These are phyloP conservation scores for Jatropha curcas DNA, from an alignment of 345 rosid genomes.

Conservation along the genomic window DNA sequence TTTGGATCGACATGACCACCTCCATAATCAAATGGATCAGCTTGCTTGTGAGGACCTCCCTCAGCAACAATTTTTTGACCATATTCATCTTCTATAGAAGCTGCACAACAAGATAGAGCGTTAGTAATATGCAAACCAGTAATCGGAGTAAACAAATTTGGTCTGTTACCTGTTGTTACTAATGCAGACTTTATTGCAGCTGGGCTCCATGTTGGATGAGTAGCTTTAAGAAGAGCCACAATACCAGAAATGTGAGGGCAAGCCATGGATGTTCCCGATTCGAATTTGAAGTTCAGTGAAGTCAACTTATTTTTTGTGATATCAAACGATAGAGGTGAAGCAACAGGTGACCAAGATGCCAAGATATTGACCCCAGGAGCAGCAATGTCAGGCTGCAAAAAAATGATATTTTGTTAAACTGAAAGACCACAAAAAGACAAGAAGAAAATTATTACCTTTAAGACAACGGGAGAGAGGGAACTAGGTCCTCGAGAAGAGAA, in stretches of 20 bases:
- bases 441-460: slow-evolving; percentile 41
- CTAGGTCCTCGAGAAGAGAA: slow-evolving; percentile 65
- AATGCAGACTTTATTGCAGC: slow-evolving; percentile 59
- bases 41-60: slow-evolving; percentile 59
- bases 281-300: slow-evolving; percentile 37
- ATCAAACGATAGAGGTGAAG: neutral
- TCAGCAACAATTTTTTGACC: slow-evolving; percentile 46
- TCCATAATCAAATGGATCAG: slow-evolving; percentile 67
- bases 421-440: neutral
- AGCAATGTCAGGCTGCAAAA: slow-evolving; percentile 57
- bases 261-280: slow-evolving; percentile 65
- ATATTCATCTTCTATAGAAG: slow-evolving; percentile 45
- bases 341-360: slow-evolving; percentile 59
- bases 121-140: neutral
- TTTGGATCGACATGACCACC: slow-evolving; percentile 64
- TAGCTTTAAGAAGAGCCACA: slow-evolving; percentile 49
- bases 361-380: slow-evolving; percentile 64
- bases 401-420: neutral
- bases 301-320: neutral
- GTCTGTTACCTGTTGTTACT: slow-evolving; percentile 45
- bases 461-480: slow-evolving; percentile 50
- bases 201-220: slow-evolving; percentile 57
- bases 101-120: slow-evolving; percentile 28
- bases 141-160: neutral
- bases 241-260: slow-evolving; percentile 59